Conservation (phyloP, 768 basidiomycete species). For the Hygrocybe punicea region DNA sequence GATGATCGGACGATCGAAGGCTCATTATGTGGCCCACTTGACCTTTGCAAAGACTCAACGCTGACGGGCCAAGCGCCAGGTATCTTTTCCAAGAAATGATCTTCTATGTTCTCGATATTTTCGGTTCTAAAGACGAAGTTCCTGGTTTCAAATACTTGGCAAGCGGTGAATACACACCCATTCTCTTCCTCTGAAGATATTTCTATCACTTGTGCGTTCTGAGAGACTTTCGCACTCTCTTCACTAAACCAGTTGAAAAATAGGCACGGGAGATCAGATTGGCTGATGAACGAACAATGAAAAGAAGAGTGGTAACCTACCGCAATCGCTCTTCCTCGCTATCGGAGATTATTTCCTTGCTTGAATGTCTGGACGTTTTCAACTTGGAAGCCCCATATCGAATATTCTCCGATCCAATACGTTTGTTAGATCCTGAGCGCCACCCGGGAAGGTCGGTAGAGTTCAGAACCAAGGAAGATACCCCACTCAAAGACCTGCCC, state of each 20-base stretch:
- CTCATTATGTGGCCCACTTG: background rate
- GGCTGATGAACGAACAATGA: background rate
- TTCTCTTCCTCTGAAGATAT: conserved; percentile 48
- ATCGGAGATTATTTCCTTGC: conserved; percentile 41
- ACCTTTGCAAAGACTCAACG: conserved; percentile 1
- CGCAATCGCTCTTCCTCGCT: conserved; percentile 47
- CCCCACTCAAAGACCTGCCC: background rate
- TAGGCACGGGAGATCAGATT: too few species aligned
- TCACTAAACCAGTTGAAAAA: background rate
- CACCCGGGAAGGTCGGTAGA: background rate
- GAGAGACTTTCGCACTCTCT: background rate
- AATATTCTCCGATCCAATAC: background rate
- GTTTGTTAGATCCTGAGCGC: background rate
- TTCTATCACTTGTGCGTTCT: conserved; percentile 44
- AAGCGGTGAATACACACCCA: conserved; percentile 10
- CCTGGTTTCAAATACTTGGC: background rate
- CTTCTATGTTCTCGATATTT: background rate
- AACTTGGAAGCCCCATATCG: conserved; percentile 6
- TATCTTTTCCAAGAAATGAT: too few species aligned
- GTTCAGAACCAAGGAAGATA: conserved; percentile 3
- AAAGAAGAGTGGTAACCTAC: conserved; percentile 19
- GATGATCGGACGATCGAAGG: background rate
- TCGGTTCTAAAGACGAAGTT: background rate
- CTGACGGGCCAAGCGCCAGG: too few species aligned
- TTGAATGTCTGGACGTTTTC: background rate